These are phyloP conservation scores for Botryotinia narcissicola DNA, from an alignment of 2,329 filamentous ascomycete genomes.

Conservation along the genomic window DNA sequence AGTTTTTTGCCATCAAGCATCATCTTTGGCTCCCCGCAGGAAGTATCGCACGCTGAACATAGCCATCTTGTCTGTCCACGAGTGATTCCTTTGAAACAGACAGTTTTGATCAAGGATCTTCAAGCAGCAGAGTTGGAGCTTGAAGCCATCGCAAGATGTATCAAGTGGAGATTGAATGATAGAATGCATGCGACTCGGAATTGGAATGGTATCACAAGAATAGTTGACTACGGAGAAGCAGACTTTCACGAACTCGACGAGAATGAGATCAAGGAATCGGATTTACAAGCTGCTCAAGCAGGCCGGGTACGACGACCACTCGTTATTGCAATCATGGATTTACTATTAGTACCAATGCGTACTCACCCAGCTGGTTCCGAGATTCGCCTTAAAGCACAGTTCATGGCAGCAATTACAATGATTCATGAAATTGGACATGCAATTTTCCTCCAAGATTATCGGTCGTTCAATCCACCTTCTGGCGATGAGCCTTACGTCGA, in stretches of 20 bases:
- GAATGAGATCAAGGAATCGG: slow-evolving; percentile 19
- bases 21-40: slow-evolving; percentile 11
- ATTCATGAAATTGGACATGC: slow-evolving; percentile 34
- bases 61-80: neutral
- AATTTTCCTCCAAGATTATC: slow-evolving; percentile 31
- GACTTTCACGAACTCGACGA: slow-evolving; percentile 17
- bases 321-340: slow-evolving; percentile 29
- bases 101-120: slow-evolving; percentile 14
- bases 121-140: slow-evolving; percentile 25
- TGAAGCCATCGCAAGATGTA: slow-evolving; percentile 24
- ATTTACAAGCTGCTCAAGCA: slow-evolving; percentile 16
- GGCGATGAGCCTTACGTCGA: slow-evolving; percentile 29
- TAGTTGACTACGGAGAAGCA: slow-evolving; percentile 17
- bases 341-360: slow-evolving; percentile 30
- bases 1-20: slow-evolving; percentile 29
- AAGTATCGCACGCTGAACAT: slow-evolving; percentile 1
- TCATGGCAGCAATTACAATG: slow-evolving; percentile 33
- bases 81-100: slow-evolving; percentile 3
- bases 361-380: slow-evolving; percentile 22
- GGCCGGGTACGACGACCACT: slow-evolving; percentile 25
- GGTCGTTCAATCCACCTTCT: slow-evolving; percentile 21
- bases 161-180: slow-evolving; percentile 31
- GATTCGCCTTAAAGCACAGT: slow-evolving; percentile 27
- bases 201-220: slow-evolving; percentile 27
- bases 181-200: slow-evolving; percentile 23